Evolutionary conservation across 176 grass and related monocot species (phyloP).

Genomic region (Melocanna baccifera): DNA sequence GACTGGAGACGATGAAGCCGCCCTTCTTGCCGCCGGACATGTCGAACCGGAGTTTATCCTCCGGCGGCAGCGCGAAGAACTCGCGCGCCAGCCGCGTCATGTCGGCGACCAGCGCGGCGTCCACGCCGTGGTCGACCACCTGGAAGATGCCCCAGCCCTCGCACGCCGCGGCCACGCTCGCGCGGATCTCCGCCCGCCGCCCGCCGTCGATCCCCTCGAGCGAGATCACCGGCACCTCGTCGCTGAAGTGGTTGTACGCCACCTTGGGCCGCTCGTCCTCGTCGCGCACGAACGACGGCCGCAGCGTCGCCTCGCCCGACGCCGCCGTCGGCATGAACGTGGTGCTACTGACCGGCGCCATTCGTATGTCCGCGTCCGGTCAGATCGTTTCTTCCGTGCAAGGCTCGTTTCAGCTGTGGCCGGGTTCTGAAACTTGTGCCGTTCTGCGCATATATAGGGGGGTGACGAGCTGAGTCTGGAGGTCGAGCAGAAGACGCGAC

Average conservation of each 20-base stretch:
- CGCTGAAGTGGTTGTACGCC: slow-evolving; percentile 86
- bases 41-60: slow-evolving; percentile 78
- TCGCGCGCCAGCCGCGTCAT: slow-evolving; percentile 58
- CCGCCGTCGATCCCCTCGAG: slow-evolving; percentile 59
- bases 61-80: slow-evolving; percentile 76
- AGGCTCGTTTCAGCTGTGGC: not conserved
- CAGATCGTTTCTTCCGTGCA: not conserved
- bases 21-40: slow-evolving; percentile 98
- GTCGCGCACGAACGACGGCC: slow-evolving; percentile 76
- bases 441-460: not conserved
- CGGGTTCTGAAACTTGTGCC: not conserved
- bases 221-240: slow-evolving; percentile 73
- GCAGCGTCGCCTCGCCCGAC: slow-evolving; percentile 49
- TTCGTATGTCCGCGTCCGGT: not conserved
- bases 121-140: slow-evolving; percentile 89
- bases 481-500: not conserved
- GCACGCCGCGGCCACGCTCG: slow-evolving; percentile 58
- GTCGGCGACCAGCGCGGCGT: slow-evolving; percentile 45
- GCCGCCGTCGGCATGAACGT: slow-evolving; percentile 65
- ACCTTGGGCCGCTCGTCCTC: slow-evolving; percentile 94
- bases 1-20: slow-evolving; percentile 96
- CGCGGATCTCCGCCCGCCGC: slow-evolving; percentile 56
- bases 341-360: slow-evolving; percentile 45
- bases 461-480: not conserved
- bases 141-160: slow-evolving; percentile 96